Conservation (phyloP, 1,139 yeast species). For the Yamadazyma siamensis region DNA sequence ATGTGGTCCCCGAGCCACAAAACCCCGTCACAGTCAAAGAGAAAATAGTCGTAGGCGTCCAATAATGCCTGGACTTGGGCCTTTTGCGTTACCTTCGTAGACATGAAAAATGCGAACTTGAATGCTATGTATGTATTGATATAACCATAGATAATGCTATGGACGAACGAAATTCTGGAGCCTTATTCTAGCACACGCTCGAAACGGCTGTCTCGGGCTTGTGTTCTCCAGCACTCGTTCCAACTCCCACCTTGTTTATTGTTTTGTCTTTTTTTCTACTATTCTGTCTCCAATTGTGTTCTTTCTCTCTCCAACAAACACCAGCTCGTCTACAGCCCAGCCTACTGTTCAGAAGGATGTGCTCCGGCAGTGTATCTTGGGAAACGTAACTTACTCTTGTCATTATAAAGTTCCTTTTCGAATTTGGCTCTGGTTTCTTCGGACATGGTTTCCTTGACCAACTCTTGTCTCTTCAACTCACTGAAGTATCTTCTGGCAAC, state of each 20-base stretch:
- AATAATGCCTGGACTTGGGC: slow-evolving; percentile 19
- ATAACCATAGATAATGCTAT: too few relatives aligned
- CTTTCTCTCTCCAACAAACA: too few relatives aligned
- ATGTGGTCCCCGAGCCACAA: slow-evolving; percentile 49
- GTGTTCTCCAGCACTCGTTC: too few relatives aligned
- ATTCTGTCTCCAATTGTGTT: too few relatives aligned
- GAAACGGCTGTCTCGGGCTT: too few relatives aligned
- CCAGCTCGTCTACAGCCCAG: not conserved
- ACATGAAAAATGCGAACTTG: slow-evolving; percentile 13
- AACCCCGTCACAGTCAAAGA: slow-evolving; percentile 50
- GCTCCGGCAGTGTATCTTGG: slow-evolving; percentile 45
- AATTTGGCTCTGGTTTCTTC: slow-evolving; percentile 39
- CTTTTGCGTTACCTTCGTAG: slow-evolving; percentile 15
- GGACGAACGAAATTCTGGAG: too few relatives aligned
- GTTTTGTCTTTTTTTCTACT: too few relatives aligned
- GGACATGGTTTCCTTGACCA: slow-evolving; percentile 43
- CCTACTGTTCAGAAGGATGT: slow-evolving; percentile 27
- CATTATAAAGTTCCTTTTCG: slow-evolving; percentile 44
- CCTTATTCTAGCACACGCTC: too few relatives aligned
- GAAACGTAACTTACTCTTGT: slow-evolving; percentile 45
- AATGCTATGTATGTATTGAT: too few relatives aligned
- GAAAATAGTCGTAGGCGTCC: slow-evolving; percentile 36
- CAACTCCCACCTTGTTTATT: too few relatives aligned
- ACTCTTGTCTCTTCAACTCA: slow-evolving; percentile 64
- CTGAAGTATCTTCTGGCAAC: slow-evolving; percentile 69